Evolutionary conservation across 805 yeast species (phyloP).

Genomic region (Danielozyma ontarioensis): DNA sequence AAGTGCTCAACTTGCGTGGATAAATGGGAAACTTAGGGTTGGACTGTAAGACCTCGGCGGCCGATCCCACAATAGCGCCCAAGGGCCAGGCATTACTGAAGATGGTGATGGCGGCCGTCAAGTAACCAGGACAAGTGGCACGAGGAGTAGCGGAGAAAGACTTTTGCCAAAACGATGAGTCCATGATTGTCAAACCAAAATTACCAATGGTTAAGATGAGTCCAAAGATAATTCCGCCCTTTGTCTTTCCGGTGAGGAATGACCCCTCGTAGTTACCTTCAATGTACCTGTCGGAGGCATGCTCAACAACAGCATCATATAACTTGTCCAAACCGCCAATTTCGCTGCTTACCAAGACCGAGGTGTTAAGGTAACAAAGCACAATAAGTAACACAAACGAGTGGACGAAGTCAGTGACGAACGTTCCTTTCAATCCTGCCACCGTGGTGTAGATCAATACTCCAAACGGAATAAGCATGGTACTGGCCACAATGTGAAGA

Average conservation of each 20-base stretch:
- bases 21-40: constrained; percentile 25
- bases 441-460: constrained; percentile 44
- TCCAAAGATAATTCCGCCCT: constrained; percentile 30
- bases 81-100: constrained; percentile 31
- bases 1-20: constrained; percentile 22
- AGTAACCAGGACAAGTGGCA: constrained; percentile 34
- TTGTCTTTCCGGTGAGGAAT: constrained; percentile 30
- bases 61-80: constrained; percentile 32
- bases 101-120: constrained; percentile 26
- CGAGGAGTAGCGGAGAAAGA: constrained; percentile 29
- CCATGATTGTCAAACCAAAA: constrained; percentile 34
- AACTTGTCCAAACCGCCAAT: constrained; percentile 25
- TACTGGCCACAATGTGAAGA: constrained; percentile 20
- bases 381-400: constrained; percentile 19
- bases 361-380: constrained; percentile 21
- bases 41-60: constrained; percentile 22
- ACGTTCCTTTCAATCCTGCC: constrained; percentile 50
- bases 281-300: constrained; percentile 14
- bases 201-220: constrained; percentile 31
- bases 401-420: constrained; percentile 39
- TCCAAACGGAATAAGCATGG: constrained; percentile 26
- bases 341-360: constrained; percentile 18
- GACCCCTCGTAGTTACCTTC: constrained; percentile 32
- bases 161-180: constrained; percentile 38
- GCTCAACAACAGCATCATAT: constrained; percentile 15